Evolutionary conservation across 1,284 basidiomycete species (phyloP), one percentile per base, ranked within the genome.

Genomic region (Ceratobasidium sp.): DNA sequence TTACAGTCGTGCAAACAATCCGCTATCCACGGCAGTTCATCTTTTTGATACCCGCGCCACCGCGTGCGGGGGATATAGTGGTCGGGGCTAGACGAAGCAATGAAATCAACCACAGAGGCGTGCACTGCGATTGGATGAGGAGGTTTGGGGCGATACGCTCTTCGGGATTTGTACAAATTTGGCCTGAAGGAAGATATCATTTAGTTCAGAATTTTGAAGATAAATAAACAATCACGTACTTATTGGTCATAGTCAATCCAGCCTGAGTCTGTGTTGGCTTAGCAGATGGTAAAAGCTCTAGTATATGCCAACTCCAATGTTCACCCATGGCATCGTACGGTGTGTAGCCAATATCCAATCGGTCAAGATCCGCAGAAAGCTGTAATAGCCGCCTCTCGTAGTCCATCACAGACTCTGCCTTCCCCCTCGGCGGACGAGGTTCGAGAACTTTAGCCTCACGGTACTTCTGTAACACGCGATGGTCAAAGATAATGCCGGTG

Each of bases 401-500:
- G 42, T 23, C 17, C 28, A 5, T 13, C 6, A 1, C 12, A 38
- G 38, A 40, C 28, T 38, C 38, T 50, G n/a, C 15, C 40, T 62
- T 13, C 7, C 9, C 6, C 17, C 33, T 15, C 17, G 59, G 4
- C 59, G 33, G 33, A 33, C 33, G 33, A 33, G 33, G 23, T 15
- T 52, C 66, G 5, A 68, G 23, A 7, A 68, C 44, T 12, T 40
- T 17, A 7, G 15, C 12, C 0, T 54, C 17, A 4, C 68, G 12
- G 56, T 46, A 59, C n/a, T 17, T 38, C 12, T 71, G 10, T 26
- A 78, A 20, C 9, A 68, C 59, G 17, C 13, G 15, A 12, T 46
- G 6, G 42, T 77, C 65, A 28, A 78, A 76, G 12, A 79, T 3
- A 42, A 79, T 74, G 3, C 79, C 79, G 1, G 77, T 42, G 4